Conservation (phyloP, 306 rosid genomes). For the Cicer cuneatum region DNA sequence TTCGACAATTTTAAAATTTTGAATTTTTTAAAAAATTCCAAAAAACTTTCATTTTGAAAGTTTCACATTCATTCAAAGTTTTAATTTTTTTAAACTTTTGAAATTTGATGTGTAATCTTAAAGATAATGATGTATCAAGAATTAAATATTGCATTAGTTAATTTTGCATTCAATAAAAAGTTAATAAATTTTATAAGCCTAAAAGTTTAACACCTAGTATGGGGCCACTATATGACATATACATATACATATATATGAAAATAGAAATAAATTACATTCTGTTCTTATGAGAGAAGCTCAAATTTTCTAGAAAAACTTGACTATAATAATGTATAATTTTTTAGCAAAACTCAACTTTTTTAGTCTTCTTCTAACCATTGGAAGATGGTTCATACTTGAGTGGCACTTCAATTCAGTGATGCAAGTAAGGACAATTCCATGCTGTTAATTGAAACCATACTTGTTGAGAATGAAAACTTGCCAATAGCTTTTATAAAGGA, state of each 20-base stretch:
- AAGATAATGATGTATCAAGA: no score
- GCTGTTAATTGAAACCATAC: constrained; percentile 14
- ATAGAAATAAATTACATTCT: neutral
- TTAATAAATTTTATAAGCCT: no score
- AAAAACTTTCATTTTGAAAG: no score
- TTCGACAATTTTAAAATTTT: no score
- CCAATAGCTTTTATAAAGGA: neutral
- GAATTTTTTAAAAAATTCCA: no score
- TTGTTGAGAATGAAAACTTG: constrained; percentile 11
- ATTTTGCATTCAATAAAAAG: no score
- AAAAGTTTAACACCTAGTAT: no score
- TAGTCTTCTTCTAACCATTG: neutral
- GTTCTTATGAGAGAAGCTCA: neutral
- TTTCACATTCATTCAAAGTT: no score
- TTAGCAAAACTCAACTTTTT: constrained; percentile 3
- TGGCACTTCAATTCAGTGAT: constrained; percentile 2
- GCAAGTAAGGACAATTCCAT: constrained; percentile 2
- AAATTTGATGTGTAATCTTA: no score
- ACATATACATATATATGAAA: neutral
- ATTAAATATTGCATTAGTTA: no score
- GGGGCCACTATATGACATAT: neutral
- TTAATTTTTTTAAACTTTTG: no score
- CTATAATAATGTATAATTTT: neutral
- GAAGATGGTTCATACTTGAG: constrained; percentile 18
- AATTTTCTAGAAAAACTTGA: neutral